Base-by-base conservation (phyloP, 2,329 filamentous ascomycete species). In the Aspergillus latus region DNA sequence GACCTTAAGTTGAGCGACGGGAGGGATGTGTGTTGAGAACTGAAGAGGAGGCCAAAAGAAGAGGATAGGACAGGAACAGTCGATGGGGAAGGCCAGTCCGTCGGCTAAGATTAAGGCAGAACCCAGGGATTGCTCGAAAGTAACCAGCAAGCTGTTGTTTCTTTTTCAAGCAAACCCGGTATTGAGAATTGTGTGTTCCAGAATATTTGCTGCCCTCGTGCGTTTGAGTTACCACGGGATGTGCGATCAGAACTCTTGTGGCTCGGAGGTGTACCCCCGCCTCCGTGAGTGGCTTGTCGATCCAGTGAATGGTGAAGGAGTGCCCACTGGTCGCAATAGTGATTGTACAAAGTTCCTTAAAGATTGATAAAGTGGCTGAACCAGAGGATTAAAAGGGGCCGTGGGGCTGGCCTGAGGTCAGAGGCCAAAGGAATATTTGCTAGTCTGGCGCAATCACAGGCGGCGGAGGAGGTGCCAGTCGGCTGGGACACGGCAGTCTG, bases 211-310 rank as follows among this genome's bases (percentile, higher is more conserved):
- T 42, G 54, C 46, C 52, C 51, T 58, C 51, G 55, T 46, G 54
- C 30, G 39, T 50, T 49, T 21, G 45, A 54, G 46, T 52, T 52
- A 61, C 60, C 58, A 62, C 59, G 59, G 60, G 21, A 53, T 56
- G 55, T 21, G 57, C 58, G 58, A 59, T 53, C 54, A 46, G 44
- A 57, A 56, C 43, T 53, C 55, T 37, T 52, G 54, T 58, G 57
- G 57, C 30, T 47, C 52, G 46, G 58, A 40, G 42, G 43, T 54
- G 21, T 39, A 56, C 55, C 60, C 60, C 60, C 58, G 57, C 61
- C 60, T 60, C 55, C 58, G 6, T 45, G 13, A 49, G 29, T 45
- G 29, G 21, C 21, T 21, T 11, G 32, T 7, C 32, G 32, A 34
- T 34, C 32, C 32, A 34, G 21, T 21, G 21, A 21, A 21, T 21